phyloP scores from a whole-genome alignment of 805 yeast genomes.

The Yarrowia sp. region DNA sequence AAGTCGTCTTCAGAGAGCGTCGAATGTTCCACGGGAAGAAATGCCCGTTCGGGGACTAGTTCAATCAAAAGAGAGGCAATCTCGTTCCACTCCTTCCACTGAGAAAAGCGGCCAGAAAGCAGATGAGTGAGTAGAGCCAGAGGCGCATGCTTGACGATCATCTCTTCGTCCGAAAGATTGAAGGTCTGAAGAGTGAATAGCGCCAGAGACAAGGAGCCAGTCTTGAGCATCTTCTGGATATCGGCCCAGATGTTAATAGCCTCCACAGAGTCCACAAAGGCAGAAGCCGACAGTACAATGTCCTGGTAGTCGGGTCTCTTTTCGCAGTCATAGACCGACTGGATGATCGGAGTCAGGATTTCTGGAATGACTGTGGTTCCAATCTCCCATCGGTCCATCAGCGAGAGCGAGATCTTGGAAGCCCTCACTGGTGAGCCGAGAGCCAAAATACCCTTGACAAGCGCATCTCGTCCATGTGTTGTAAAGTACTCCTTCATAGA shows the following conservation, averaged over 20 bases:
- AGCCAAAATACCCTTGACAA: constrained; percentile 53
- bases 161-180: constrained; percentile 82
- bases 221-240: constrained; percentile 26
- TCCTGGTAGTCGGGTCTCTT: constrained; percentile 39
- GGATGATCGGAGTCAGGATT: constrained; percentile 62
- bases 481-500: constrained; percentile 56
- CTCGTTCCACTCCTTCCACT: constrained; percentile 24
- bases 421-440: constrained; percentile 38
- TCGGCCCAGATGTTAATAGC: constrained; percentile 69
- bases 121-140: constrained; percentile 47
- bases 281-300: constrained; percentile 54
- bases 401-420: constrained; percentile 57
- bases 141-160: constrained; percentile 73
- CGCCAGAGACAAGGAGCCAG: constrained; percentile 46
- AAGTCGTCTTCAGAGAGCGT: constrained; percentile 28
- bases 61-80: constrained; percentile 47
- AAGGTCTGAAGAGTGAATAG: constrained; percentile 60
- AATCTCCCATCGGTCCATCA: constrained; percentile 94
- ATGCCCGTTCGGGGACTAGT: constrained; percentile 61
- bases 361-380: constrained; percentile 70
- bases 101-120: not conserved
- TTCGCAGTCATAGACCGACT: constrained; percentile 41
- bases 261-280: constrained; percentile 85
- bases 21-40: constrained; percentile 51
- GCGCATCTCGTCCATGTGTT: constrained; percentile 49